Evolutionary conservation across 345 rosid species (phyloP).

Genomic region (Ceriops zippeliana): DNA sequence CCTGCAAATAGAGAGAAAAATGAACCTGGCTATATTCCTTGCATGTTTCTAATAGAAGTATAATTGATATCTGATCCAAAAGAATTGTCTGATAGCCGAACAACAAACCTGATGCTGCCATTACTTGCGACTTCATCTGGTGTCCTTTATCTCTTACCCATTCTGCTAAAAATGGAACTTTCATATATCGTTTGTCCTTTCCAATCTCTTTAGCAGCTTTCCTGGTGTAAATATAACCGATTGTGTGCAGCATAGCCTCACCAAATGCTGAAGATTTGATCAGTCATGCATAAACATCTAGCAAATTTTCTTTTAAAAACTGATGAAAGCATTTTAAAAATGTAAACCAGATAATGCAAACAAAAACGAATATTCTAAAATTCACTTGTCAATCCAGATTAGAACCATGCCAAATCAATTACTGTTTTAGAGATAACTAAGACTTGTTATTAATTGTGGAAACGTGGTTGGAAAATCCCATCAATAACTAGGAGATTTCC

Average conservation of each 20-base stretch:
- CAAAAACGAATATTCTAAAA: not conserved
- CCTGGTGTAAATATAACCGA: constrained; percentile 90
- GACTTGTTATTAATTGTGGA: no score
- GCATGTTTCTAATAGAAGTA: no score
- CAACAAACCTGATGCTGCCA: constrained; percentile 85
- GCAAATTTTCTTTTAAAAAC: not conserved
- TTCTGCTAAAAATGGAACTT: constrained; percentile 91
- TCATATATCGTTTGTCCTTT: constrained; percentile 76
- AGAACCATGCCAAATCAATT: not conserved
- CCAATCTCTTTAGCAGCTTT: constrained; percentile 90
- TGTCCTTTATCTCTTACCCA: constrained; percentile 99
- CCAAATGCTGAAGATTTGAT: constrained; percentile 65
- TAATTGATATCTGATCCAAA: no score
- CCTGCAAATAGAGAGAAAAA: constrained; percentile 37
- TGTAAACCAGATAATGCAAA: not conserved
- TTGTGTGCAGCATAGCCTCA: constrained; percentile 92
- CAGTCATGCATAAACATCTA: not conserved
- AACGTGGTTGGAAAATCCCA: no score
- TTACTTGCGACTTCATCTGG: constrained; percentile 82
- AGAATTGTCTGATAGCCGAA: no score
- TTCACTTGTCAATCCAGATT: no score
- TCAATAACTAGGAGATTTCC: no score
- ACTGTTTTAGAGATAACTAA: no score
- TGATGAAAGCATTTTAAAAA: not conserved
- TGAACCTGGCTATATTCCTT: not conserved